These are phyloP conservation scores for Macrolepiota dolichaula DNA, from an alignment of 768 basidiomycete species.

Conservation along the genomic window DNA sequence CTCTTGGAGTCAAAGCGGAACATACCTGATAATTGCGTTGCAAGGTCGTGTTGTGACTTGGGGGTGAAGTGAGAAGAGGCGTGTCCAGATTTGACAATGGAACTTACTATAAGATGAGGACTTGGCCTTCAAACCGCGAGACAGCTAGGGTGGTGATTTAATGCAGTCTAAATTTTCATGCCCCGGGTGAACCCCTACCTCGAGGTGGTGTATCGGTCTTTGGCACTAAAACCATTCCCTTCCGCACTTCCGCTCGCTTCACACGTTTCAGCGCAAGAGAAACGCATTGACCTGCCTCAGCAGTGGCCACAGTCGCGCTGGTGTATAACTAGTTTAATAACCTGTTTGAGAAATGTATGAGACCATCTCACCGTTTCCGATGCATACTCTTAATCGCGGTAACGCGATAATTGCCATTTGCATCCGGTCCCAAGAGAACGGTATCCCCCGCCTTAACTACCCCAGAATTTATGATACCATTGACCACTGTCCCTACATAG, in stretches of 20 bases:
- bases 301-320: constrained; percentile 76
- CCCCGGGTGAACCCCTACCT: constrained; percentile 38
- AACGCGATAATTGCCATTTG: constrained; percentile 81
- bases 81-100: background rate
- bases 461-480: constrained; percentile 80
- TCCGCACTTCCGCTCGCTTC: constrained; percentile 74
- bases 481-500: constrained; percentile 81
- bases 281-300: constrained; percentile 96
- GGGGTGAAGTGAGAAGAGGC: constrained; percentile 7
- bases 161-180: constrained; percentile 1
- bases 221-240: constrained; percentile 91
- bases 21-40: constrained; percentile 90
- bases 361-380: constrained; percentile 66
- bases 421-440: constrained; percentile 87
- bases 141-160: constrained; percentile 46
- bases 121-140: constrained; percentile 87
- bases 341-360: background rate
- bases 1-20: background rate
- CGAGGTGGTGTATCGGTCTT: constrained; percentile 76
- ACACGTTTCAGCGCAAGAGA: constrained; percentile 91
- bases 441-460: constrained; percentile 74
- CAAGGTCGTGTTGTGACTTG: constrained; percentile 86
- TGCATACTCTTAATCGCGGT: constrained; percentile 90
- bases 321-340: background rate
- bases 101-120: constrained; percentile 86